Evolutionary conservation across 2,329 filamentous ascomycete species (phyloP), one percentile per base, ranked within the genome.

Genomic region (Fusarium sarcochroum): DNA sequence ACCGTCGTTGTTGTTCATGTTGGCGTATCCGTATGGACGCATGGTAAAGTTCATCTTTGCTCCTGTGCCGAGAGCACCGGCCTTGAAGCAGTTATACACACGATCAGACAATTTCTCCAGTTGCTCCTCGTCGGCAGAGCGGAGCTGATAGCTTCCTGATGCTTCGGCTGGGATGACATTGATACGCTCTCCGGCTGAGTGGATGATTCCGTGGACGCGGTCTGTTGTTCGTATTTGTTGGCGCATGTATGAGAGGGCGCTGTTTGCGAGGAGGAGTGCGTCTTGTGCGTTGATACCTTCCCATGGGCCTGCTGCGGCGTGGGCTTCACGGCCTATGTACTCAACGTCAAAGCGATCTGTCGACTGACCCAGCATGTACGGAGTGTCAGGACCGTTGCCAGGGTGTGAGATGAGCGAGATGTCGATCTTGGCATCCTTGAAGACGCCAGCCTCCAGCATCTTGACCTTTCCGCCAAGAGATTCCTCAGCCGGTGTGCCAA

Each of bases 101-200:
- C 72, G 66, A 11, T 69, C 67, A 0, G 63, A 68, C 21, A 75
- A 72, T 13, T 65, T 56, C 6, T 75, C 69, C 0, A 72, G 42
- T 4, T 71, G 60, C 7, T 63, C 58, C 11, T 70, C 58, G 70
- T 85, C 78, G 55, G 83, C 79, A 41, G 80, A 85, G 23, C 87
- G 88, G 70, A 89, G 83, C 40, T 85, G 86, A 69, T 80, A 88
- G 7, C 89, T 90, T 72, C 85, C 85, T 40, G 84, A 86, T 20
- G 87, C 86, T 6, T 90, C 89, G 1, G 59, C 61, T 0, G 73
- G 73, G 2, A 75, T 74, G 32, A 75, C 59, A 7, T 75, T 75
- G 6, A 70, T 70, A 0, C 71, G 66, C 0, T 25, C 57, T n/a
- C 70, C 70, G 0, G 62, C 70, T 2, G 69, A 68, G 3, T 61